These are phyloP conservation scores for Euclidium syriacum DNA, from an alignment of 345 rosid species.

Conservation along the genomic window DNA sequence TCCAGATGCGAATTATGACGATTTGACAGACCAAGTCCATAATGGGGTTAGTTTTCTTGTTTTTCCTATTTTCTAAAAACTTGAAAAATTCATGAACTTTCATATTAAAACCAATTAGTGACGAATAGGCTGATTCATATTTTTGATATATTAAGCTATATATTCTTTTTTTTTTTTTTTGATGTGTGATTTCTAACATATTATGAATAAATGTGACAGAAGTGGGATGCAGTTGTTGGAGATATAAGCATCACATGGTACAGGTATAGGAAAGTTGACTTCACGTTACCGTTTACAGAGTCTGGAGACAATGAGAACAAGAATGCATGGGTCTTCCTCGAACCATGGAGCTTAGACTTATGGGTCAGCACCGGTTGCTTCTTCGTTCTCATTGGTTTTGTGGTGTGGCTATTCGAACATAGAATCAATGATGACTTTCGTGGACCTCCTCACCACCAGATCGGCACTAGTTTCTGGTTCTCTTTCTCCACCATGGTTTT, in stretches of 20 bases:
- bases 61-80: not conserved
- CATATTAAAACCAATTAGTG: not conserved
- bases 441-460: constrained; percentile 34
- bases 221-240: constrained; percentile 54
- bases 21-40: constrained; percentile 31
- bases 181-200: not conserved
- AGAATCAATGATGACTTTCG: constrained; percentile 56
- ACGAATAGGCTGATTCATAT: not conserved
- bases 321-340: constrained; percentile 60
- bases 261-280: constrained; percentile 50
- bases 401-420: constrained; percentile 71
- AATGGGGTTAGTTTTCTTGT: constrained; percentile 32
- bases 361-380: constrained; percentile 56
- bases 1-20: not conserved
- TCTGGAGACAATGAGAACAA: constrained; percentile 45
- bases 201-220: constrained; percentile 26
- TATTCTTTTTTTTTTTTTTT: not conserved
- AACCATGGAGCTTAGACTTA: constrained; percentile 57
- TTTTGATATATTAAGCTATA: not conserved
- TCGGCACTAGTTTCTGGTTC: constrained; percentile 32
- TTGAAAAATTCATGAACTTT: no score
- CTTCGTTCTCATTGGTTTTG: constrained; percentile 51
- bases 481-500: constrained; percentile 34
- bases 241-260: constrained; percentile 49
- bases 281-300: constrained; percentile 62